Conservation (phyloP, 257 asterid genomes). For the Coffea canephora region DNA sequence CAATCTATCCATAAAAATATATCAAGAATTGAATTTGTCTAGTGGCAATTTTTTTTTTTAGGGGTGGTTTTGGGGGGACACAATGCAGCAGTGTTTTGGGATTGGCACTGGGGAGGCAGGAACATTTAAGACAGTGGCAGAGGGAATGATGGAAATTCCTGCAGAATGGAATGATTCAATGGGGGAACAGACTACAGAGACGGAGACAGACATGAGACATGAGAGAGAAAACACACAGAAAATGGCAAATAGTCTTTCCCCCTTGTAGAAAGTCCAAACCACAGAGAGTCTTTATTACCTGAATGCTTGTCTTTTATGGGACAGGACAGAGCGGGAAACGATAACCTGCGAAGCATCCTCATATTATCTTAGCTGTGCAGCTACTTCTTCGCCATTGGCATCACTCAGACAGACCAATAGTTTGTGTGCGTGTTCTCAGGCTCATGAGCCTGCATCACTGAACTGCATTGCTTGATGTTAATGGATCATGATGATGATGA, state of each 20-base stretch:
- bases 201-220: neutral
- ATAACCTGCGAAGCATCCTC: neutral
- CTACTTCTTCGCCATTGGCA: neutral
- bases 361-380: neutral
- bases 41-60: no score
- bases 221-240: neutral
- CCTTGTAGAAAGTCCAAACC: conserved; percentile 3
- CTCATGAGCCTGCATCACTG: neutral
- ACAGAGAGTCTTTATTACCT: neutral
- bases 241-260: neutral
- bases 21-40: no score
- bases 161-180: conserved; percentile 32
- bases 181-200: neutral
- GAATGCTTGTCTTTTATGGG: conserved; percentile 9
- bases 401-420: neutral
- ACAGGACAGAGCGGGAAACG: neutral
- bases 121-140: conserved; percentile 2
- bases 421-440: no score
- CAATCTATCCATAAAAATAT: no score
- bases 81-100: conserved; percentile 14
- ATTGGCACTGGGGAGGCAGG: conserved; percentile 9
- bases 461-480: neutral
- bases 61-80: neutral
- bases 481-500: conserved; percentile 2
- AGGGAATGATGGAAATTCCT: conserved; percentile 37